Evolutionary conservation across 805 yeast genomes (phyloP).

Genomic region (Ascoidea asiatica): DNA sequence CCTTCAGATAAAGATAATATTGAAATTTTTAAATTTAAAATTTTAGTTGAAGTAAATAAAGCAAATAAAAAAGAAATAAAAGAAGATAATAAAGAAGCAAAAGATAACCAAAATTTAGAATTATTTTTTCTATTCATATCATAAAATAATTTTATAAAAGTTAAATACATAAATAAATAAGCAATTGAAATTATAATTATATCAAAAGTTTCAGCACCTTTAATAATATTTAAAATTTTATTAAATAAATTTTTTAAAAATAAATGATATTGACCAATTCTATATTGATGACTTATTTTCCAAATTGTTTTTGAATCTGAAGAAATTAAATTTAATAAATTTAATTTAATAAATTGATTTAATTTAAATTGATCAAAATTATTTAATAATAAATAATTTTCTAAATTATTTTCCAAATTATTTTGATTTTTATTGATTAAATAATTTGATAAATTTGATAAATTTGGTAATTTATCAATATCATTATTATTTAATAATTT

Average conservation of each 20-base stretch:
- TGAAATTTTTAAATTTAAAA: constrained; percentile 49
- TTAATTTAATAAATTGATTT: too few relatives aligned
- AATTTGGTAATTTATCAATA: constrained; percentile 20
- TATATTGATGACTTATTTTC: constrained; percentile 41
- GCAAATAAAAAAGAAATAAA: constrained; percentile 78
- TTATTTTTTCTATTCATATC: constrained; percentile 66
- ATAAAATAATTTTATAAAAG: constrained; percentile 57
- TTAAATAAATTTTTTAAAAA: constrained; percentile 26
- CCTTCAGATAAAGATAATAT: constrained; percentile 76
- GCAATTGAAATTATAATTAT: constrained; percentile 68
- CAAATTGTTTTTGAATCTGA: constrained; percentile 36
- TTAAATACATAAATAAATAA: constrained; percentile 78
- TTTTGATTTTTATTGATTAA: constrained; percentile 11
- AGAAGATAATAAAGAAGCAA: constrained; percentile 66
- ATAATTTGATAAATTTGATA: constrained; percentile 14
- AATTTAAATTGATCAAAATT: constrained; percentile 13
- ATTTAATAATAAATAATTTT: constrained; percentile 26
- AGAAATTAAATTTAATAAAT: constrained; percentile 1
- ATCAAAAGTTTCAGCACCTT: constrained; percentile 78
- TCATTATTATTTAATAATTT: constrained; percentile 27
- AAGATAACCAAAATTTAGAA: constrained; percentile 77
- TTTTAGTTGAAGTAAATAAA: constrained; percentile 41
- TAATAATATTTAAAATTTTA: constrained; percentile 31
- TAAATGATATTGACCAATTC: constrained; percentile 42
- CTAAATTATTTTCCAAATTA: constrained; percentile 9